A percentile compares a stretch with the other conserved stretches of the same genome.
Conservation (phyloP, 148 eudicot genomes). For the Limonium bicolor region DNA sequence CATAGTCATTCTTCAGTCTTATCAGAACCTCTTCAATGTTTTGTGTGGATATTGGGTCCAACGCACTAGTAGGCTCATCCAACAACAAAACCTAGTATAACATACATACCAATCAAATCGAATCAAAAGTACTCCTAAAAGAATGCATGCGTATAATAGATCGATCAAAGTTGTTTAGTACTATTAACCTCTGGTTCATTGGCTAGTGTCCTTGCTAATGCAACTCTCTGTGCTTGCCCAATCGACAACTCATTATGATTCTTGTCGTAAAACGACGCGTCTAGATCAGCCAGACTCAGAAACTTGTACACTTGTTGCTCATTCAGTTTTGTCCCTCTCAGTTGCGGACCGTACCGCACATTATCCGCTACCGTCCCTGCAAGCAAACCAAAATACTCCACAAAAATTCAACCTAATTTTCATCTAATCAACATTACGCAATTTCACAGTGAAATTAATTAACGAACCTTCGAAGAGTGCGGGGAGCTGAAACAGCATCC, state of each 20-base stretch:
- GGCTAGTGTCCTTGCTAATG: conserved; percentile 2
- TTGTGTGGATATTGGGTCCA: conserved; percentile 4
- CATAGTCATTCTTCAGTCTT: not conserved
- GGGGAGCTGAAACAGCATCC: conserved; percentile 7
- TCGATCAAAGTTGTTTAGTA: not conserved
- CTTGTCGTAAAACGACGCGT: conserved; percentile 1
- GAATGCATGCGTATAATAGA: not conserved
- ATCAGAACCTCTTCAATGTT: conserved; percentile 1
- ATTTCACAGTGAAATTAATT: too few species aligned
- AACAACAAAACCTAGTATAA: conserved; percentile 3
- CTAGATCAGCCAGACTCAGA: conserved; percentile 5
- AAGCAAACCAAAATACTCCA: not conserved
- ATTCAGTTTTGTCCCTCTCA: conserved; percentile 5
- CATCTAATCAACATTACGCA: too few species aligned
- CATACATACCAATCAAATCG: not conserved
- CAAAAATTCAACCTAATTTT: not conserved
- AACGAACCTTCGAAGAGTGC: conserved; percentile 4
- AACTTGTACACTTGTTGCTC: conserved; percentile 3
- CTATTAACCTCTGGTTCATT: conserved; percentile 4
- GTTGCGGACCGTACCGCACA: conserved; percentile 3
- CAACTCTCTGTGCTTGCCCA: conserved; percentile 5
- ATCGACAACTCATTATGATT: conserved; percentile 5
- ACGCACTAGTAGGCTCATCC: conserved; percentile 6
- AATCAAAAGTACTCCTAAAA: not conserved
- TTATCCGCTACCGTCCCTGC: conserved; percentile 4